Evolutionary conservation across 225 moss, liverwort and hornwort genomes (phyloP), one percentile per base, ranked within the genome.

Genomic region (Marchantia polymorpha): DNA sequence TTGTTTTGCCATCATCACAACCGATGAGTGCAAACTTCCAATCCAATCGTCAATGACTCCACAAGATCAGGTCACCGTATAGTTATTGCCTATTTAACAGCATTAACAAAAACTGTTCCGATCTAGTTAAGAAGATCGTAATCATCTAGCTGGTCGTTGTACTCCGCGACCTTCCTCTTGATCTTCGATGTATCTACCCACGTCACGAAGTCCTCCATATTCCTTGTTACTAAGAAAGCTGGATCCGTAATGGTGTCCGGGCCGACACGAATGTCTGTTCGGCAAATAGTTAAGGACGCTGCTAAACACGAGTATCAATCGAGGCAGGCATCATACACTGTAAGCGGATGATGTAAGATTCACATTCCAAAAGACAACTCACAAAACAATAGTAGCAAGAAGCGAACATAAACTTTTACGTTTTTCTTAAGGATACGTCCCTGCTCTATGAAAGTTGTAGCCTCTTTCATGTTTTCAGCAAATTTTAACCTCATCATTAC

Each of bases 161-260:
- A 99, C 84, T 93, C 82, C 66, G 93, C 83, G 64, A 99, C 94
- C 87, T 92, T 93, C 65, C 97, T 88, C 85, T 94, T 93, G 70
- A 99, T 93, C 83, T 94, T 94, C n/a, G 94, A 94, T 7, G 92
- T 92, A 86, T 99, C 97, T 71, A 99, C 94, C 97, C 94, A 99
- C 0, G 97, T 99, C 17, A 99, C 93, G 54, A 94, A 95, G 84
- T 99, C 97, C 79, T 99, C 97, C 97, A 99, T 94, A 23, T 81
- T 94, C 7, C 94, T 83, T 23, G 93, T 94, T 13, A 99, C 92
- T 53, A 95, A 50, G 70, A 90, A 99, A 14, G 97, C 93, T 80
- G 97, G 91, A 70, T 94, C 94, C 0, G 92, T 99, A 56, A 99
- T 77, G 9, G 97, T 97, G 7, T 93, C 92, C 5, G 97, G 93